Percentiles rank a stretch among this genome's conserved stretches.
Evolutionary conservation across 176 grass and related monocot genomes (phyloP).

Genomic region (Secale cereale): DNA sequence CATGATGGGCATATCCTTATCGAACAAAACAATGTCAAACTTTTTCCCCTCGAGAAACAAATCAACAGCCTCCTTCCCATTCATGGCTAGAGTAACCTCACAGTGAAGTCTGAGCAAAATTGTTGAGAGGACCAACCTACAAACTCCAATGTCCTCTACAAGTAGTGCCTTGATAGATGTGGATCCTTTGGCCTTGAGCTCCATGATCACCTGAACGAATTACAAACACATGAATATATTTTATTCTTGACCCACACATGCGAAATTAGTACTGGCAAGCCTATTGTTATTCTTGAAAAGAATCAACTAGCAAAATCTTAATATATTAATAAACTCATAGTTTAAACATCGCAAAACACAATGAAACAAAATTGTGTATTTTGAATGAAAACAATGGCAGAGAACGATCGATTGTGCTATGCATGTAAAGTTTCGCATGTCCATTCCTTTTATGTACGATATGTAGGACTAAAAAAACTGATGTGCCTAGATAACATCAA

Average conservation of each 20-base stretch:
- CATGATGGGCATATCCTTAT: constrained; percentile 30
- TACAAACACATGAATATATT: neutral
- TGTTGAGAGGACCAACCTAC: neutral
- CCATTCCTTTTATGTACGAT: no score
- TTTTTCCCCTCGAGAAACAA: constrained; percentile 21
- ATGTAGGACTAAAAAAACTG: neutral
- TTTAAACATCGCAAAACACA: neutral
- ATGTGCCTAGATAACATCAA: neutral
- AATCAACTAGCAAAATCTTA: neutral
- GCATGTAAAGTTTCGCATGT: no score
- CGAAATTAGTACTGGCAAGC: neutral
- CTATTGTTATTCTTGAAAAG: neutral
- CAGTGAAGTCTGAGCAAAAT: neutral
- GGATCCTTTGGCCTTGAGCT: neutral
- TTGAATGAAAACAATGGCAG: no score
- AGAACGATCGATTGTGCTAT: no score
- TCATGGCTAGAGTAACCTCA: neutral
- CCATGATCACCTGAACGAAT: neutral
- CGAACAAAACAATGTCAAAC: constrained; percentile 25
- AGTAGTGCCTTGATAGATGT: constrained; percentile 1
- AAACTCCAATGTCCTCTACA: constrained; percentile 10
- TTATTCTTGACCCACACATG: neutral
- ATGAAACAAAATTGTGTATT: neutral
- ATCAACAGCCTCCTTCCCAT: constrained; percentile 30
- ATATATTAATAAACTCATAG: neutral